phyloP scores from a whole-genome alignment of 352 stramenopile genomes.

The Pythium oligandrum region DNA sequence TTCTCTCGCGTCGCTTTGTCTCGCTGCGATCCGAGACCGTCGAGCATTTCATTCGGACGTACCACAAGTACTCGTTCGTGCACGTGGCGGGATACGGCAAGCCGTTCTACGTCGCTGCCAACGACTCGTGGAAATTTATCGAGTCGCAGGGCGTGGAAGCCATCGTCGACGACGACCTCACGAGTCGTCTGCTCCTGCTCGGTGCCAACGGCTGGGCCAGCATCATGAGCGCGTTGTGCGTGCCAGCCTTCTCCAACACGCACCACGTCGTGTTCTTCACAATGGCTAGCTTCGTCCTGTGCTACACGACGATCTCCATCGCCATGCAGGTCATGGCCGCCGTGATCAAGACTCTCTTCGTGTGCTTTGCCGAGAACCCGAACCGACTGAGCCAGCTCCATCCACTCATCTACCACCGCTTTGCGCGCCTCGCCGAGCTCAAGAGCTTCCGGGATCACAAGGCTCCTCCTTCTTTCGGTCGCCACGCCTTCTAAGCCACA shows the following conservation, averaged over 20 bases:
- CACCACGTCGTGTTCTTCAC: slow-evolving; percentile 69
- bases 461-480: slow-evolving; percentile 14
- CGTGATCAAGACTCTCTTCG: slow-evolving; percentile 83
- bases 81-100: slow-evolving; percentile 81
- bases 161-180: slow-evolving; percentile 83
- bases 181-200: slow-evolving; percentile 69
- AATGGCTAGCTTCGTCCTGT: slow-evolving; percentile 65
- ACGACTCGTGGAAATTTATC: slow-evolving; percentile 74
- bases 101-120: slow-evolving; percentile 70
- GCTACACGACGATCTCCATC: slow-evolving; percentile 78
- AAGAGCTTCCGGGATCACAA: slow-evolving; percentile 83
- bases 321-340: slow-evolving; percentile 65
- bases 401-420: slow-evolving; percentile 84
- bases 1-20: slow-evolving; percentile 52
- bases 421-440: slow-evolving; percentile 76
- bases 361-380: slow-evolving; percentile 84
- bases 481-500: slow-evolving; percentile 5
- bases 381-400: slow-evolving; percentile 73
- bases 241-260: slow-evolving; percentile 48
- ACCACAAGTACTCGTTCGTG: slow-evolving; percentile 85
- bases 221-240: slow-evolving; percentile 63
- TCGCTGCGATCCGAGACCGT: slow-evolving; percentile 57
- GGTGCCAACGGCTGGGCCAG: slow-evolving; percentile 76
- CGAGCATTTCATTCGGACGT: slow-evolving; percentile 76
- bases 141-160: slow-evolving; percentile 76